These are phyloP conservation scores for Phytophthora megakarya DNA, from an alignment of 352 stramenopile genomes.

Conservation along the genomic window DNA sequence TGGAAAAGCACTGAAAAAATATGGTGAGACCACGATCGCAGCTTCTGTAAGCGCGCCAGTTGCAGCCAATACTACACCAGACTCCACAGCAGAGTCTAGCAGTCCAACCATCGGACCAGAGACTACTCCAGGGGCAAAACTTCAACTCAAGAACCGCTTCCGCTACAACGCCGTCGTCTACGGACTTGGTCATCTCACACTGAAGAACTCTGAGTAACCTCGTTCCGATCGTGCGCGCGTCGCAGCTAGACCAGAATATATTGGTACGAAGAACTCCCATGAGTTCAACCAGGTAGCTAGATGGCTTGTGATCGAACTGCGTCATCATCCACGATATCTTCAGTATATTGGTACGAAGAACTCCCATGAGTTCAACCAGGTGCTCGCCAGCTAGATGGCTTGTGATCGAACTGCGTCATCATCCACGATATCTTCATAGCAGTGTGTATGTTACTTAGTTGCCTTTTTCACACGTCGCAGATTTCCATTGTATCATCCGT, in stretches of 20 bases:
- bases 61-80: background rate
- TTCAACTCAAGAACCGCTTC: constrained; percentile 72
- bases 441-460: too few relatives aligned
- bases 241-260: background rate
- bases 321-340: too few relatives aligned
- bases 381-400: too few relatives aligned
- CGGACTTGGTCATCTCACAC: constrained; percentile 57
- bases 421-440: too few relatives aligned
- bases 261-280: too few relatives aligned
- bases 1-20: constrained; percentile 65
- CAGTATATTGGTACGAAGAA: too few relatives aligned
- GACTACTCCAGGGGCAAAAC: constrained; percentile 8
- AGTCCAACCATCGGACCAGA: constrained; percentile 1
- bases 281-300: too few relatives aligned
- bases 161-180: constrained; percentile 77
- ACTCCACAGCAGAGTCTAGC: background rate
- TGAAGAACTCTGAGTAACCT: constrained; percentile 49
- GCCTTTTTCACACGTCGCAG: constrained; percentile 29
- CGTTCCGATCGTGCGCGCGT: background rate
- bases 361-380: too few relatives aligned
- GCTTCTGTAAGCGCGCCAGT: constrained; percentile 4
- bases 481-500: background rate
- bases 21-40: constrained; percentile 41
- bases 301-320: too few relatives aligned
- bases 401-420: too few relatives aligned